phyloP scores from a whole-genome alignment of 495 filamentous ascomycete species.

The Neurospora cerealis region DNA sequence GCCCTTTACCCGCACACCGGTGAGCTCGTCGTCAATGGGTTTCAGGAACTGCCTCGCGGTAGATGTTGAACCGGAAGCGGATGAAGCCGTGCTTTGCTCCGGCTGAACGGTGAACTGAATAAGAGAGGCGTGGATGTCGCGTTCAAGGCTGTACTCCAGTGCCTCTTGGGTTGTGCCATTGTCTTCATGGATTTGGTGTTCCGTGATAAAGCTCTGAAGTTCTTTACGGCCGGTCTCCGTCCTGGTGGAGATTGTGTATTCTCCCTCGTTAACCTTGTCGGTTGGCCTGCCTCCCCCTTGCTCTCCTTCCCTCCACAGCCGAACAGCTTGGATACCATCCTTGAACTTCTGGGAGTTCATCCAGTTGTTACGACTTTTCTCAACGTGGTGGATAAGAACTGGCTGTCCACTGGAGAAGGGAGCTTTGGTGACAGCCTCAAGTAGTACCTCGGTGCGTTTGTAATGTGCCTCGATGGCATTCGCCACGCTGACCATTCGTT shows the following conservation, averaged over 20 bases:
- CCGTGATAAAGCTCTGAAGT: not conserved
- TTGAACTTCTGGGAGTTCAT: not conserved
- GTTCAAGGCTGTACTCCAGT: conserved; percentile 4
- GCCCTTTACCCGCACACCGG: conserved; percentile 5
- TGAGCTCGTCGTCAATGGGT: conserved; percentile 1
- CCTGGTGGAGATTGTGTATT: not conserved
- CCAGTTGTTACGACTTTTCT: not conserved
- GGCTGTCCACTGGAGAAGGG: not conserved
- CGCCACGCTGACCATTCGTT: conserved; percentile 11
- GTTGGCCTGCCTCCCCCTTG: not conserved
- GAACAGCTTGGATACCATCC: not conserved
- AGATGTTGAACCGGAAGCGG: not conserved
- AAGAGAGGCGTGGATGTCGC: conserved; percentile 9
- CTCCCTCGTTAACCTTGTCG: not conserved
- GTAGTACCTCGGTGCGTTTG: conserved; percentile 12
- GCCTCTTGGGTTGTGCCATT: not conserved
- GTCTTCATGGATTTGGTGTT: not conserved
- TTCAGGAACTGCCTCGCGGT: not conserved
- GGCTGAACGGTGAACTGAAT: conserved; percentile 2
- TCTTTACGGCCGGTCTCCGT: not conserved
- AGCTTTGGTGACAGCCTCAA: conserved; percentile 7
- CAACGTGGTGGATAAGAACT: not conserved
- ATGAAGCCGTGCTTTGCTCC: not conserved
- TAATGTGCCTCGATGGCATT: conserved; percentile 8
- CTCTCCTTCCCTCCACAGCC: not conserved